Evolutionary conservation across 2,329 filamentous ascomycete genomes (phyloP).

Genomic region (Aaosphaeria arxii): DNA sequence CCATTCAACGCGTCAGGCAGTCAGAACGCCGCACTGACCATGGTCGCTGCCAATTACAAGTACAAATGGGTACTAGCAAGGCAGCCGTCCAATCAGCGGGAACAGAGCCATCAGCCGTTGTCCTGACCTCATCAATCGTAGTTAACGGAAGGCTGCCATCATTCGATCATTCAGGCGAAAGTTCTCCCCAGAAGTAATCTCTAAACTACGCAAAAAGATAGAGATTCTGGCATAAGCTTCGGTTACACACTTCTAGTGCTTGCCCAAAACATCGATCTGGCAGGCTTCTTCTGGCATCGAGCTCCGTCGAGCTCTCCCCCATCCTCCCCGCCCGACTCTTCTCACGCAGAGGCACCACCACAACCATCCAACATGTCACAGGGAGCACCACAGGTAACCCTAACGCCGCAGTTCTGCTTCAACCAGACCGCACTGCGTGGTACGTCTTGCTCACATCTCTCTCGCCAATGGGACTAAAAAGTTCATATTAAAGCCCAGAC

Average conservation of each 20-base stretch:
- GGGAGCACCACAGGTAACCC: conserved; percentile 35
- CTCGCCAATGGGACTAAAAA: conserved; percentile 20
- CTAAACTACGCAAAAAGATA: background rate
- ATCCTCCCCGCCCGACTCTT: background rate
- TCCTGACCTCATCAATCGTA: background rate
- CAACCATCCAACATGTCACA: conserved; percentile 37
- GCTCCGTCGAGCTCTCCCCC: conserved; percentile 12
- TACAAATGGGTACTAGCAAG: no score
- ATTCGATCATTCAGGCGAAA: background rate
- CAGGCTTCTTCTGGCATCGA: conserved; percentile 28
- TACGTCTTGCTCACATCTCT: conserved; percentile 16
- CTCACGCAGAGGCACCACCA: background rate
- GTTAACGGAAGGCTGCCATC: background rate
- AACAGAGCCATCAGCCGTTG: background rate
- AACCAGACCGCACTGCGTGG: conserved; percentile 50
- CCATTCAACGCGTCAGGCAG: background rate
- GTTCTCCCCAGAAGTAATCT: background rate
- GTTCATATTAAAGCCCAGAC: conserved; percentile 56
- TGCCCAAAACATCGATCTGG: conserved; percentile 15
- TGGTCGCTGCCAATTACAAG: background rate
- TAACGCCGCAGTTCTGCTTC: conserved; percentile 53
- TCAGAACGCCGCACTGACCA: background rate
- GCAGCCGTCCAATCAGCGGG: background rate
- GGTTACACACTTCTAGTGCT: background rate
- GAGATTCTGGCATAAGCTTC: background rate